Percentiles rank a stretch among this genome's conserved stretches.
These are phyloP conservation scores for Gentiana dahurica DNA, from an alignment of 257 asterid genomes.

Conservation along the genomic window DNA sequence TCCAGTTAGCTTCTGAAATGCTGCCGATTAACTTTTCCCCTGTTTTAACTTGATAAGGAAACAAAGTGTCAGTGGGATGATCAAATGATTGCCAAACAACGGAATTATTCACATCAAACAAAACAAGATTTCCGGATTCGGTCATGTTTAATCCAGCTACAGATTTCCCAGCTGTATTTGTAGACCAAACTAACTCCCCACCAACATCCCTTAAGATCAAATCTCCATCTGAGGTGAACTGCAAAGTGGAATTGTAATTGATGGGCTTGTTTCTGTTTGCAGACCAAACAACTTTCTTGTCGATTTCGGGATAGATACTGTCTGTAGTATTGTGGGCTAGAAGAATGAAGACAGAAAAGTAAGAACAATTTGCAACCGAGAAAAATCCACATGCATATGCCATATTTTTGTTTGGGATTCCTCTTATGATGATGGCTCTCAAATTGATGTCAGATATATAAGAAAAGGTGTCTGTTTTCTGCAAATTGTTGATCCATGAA, in stretches of 20 bases:
- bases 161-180: neutral
- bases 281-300: slow-evolving; percentile 4
- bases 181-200: slow-evolving; percentile 9
- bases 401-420: neutral
- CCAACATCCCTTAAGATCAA: slow-evolving; percentile 4
- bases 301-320: neutral
- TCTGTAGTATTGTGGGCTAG: neutral
- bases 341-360: neutral
- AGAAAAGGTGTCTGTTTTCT: no score
- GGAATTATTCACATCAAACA: neutral
- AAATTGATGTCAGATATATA: neutral
- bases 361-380: neutral
- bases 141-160: slow-evolving; percentile 5
- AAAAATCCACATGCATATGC: neutral
- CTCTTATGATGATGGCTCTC: neutral
- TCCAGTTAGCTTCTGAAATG: no score
- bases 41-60: no score
- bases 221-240: slow-evolving; percentile 10
- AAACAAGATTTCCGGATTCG: neutral
- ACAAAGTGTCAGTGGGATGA: no score
- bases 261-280: slow-evolving; percentile 5
- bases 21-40: no score
- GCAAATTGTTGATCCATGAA: neutral
- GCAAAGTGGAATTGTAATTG: neutral
- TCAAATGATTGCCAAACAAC: no score